Evolutionary conservation across 192 early-diverging fungal genomes (phyloP).

Genomic region (Coemansia sp.): DNA sequence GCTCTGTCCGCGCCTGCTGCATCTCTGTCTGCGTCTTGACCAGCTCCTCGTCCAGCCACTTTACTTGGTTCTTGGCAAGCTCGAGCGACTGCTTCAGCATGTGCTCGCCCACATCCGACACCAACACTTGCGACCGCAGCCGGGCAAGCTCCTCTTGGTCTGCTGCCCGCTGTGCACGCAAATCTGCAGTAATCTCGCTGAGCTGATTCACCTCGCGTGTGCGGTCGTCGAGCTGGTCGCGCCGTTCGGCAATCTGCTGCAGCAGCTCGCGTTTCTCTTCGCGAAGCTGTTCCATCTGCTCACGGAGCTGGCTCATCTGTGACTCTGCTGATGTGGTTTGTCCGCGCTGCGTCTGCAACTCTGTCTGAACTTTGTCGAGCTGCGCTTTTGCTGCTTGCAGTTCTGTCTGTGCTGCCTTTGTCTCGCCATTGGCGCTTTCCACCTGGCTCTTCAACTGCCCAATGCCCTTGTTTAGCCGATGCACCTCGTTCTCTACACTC

Average conservation of each 20-base stretch:
- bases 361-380: not conserved
- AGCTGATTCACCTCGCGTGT: slow-evolving; percentile 18
- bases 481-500: slow-evolving; percentile 38
- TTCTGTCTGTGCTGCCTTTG: slow-evolving; percentile 6
- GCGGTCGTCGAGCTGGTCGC: slow-evolving; percentile 37
- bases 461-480: slow-evolving; percentile 32
- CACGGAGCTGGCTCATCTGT: slow-evolving; percentile 12
- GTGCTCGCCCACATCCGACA: slow-evolving; percentile 41
- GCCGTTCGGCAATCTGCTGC: slow-evolving; percentile 35
- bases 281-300: slow-evolving; percentile 19
- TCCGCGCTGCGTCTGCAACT: slow-evolving; percentile 10
- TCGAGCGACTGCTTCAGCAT: slow-evolving; percentile 43
- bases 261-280: slow-evolving; percentile 41
- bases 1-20: slow-evolving; percentile 42
- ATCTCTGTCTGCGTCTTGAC: slow-evolving; percentile 41
- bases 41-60: slow-evolving; percentile 61
- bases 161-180: slow-evolving; percentile 21
- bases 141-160: slow-evolving; percentile 36
- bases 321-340: slow-evolving; percentile 2
- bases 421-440: slow-evolving; percentile 21
- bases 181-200: slow-evolving; percentile 23
- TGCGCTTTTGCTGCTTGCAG: slow-evolving; percentile 14
- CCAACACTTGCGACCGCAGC: slow-evolving; percentile 35
- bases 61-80: slow-evolving; percentile 24
- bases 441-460: slow-evolving; percentile 35